phyloP scores from a whole-genome alignment of 345 rosid genomes.

The Hibiscus mutabilis region DNA sequence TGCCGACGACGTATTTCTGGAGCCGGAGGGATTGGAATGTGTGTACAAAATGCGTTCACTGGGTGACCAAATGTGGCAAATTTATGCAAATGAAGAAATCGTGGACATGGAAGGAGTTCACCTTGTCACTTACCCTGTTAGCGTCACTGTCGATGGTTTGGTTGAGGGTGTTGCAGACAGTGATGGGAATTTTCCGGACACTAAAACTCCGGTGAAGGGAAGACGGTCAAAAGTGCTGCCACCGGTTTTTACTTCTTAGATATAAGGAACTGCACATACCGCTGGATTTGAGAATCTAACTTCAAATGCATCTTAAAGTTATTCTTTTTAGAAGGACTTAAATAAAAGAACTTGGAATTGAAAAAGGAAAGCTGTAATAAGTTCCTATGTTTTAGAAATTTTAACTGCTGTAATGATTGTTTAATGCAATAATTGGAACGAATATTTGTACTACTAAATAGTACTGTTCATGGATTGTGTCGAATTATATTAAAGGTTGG shows the following conservation, averaged over 20 bases:
- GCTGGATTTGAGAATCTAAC: background rate
- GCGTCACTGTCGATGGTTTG: slow-evolving; percentile 45
- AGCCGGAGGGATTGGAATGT: slow-evolving; percentile 58
- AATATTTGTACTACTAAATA: too few relatives aligned
- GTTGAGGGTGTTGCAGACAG: slow-evolving; percentile 40
- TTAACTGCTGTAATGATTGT: too few relatives aligned
- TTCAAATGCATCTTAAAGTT: background rate
- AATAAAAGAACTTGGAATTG: background rate
- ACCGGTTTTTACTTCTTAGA: slow-evolving; percentile 52
- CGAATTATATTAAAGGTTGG: too few relatives aligned
- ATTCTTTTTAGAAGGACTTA: background rate
- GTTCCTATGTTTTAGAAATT: too few relatives aligned
- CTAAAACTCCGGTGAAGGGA: slow-evolving; percentile 62
- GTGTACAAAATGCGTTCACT: slow-evolving; percentile 37
- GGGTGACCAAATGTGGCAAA: slow-evolving; percentile 66
- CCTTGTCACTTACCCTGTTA: slow-evolving; percentile 57
- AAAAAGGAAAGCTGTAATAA: background rate
- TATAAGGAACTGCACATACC: background rate
- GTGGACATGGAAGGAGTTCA: slow-evolving; percentile 77
- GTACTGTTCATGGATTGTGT: too few relatives aligned
- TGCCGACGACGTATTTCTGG: slow-evolving; percentile 26
- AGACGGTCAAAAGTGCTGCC: slow-evolving; percentile 64
- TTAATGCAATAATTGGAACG: too few relatives aligned
- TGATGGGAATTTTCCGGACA: slow-evolving; percentile 63
- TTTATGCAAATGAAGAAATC: slow-evolving; percentile 53